A percentile compares a stretch with the other conserved stretches of the same genome.
Conservation (phyloP, 129 eudicot genomes). For the Arctium minus region DNA sequence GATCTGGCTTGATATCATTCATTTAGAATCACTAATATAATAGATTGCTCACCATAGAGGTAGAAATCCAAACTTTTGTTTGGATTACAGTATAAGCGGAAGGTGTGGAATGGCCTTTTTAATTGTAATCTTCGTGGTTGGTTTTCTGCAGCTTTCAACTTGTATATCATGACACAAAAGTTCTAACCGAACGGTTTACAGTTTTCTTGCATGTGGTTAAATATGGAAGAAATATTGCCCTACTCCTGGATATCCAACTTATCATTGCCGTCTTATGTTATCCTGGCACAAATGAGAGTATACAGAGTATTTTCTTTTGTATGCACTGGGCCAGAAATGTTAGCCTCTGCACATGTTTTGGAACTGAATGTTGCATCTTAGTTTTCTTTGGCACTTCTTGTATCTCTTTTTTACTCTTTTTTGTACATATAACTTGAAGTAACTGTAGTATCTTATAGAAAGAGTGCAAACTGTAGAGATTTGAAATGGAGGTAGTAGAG, state of each 20-base stretch:
- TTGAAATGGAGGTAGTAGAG: neutral
- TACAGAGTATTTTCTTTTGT: neutral
- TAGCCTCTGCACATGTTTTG: neutral
- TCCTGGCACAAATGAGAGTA: neutral
- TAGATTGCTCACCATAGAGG: too few species aligned
- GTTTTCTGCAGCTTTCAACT: neutral
- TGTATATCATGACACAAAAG: neutral
- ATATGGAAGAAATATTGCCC: neutral
- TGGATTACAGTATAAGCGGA: neutral
- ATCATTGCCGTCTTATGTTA: neutral
- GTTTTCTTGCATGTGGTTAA: neutral
- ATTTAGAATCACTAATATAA: too few species aligned
- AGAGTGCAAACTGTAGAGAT: neutral
- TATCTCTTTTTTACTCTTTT: neutral
- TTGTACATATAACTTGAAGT: neutral
- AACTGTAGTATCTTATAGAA: neutral
- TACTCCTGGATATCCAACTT: neutral
- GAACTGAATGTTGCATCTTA: neutral
- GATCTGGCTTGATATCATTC: too few species aligned
- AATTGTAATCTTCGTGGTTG: neutral
- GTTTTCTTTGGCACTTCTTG: neutral
- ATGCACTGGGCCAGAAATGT: neutral
- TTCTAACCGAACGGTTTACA: neutral
- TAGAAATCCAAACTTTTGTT: too few species aligned
- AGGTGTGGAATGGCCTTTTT: neutral